Base-by-base conservation (phyloP, 2,329 filamentous ascomycete genomes). In the Bipolaris cookei region DNA sequence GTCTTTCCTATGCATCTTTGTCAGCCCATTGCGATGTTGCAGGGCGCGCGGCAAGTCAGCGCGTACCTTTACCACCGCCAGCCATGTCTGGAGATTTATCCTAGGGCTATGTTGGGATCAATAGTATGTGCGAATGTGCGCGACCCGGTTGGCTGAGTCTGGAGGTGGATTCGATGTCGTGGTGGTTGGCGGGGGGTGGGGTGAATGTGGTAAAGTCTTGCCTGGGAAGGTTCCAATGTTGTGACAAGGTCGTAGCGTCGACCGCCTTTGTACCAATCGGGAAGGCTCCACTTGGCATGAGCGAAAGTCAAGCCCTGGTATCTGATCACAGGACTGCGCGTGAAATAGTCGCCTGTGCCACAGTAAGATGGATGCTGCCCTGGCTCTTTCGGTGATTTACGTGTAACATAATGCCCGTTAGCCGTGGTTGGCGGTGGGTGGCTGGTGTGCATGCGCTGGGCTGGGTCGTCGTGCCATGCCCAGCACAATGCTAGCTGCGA, bases 11-110 rank as follows among this genome's bases (percentile, higher is more conserved):
- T 60, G 44, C 44, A 57, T 43, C 52, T 53, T 53, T 16, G 62
- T 72, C 59, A 71, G 70, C 64, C 51, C 54, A 28, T 56, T 32
- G 38, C 28, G 23, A 45, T 39, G 44, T 57, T 42, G 56, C 56
- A 62, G 54, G 59, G 64, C 65, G 67, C 65, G 64, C 63, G 54
- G 54, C 56, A 65, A 59, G 63, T 51, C 62, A 65, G 70, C 72
- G 91, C 84, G 92, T 96, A 85, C 93, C 93, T 86, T 97, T 97
- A 38, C 63, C 63, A 82, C 92, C 92, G 76, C 93, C 93, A 76
- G 92, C 83, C 87, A 89, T 90, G 72, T 66, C 72, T 62, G 58
- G 58, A 51, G 57, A 50, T 56, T 67, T 64, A 63, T 65, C 65
- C 35, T 56, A 52, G 51, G 54, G 59, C 38, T 58, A 63, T 61